Evolutionary conservation across 768 basidiomycete species (phyloP).

Genomic region (Psilocybe cyanescens): DNA sequence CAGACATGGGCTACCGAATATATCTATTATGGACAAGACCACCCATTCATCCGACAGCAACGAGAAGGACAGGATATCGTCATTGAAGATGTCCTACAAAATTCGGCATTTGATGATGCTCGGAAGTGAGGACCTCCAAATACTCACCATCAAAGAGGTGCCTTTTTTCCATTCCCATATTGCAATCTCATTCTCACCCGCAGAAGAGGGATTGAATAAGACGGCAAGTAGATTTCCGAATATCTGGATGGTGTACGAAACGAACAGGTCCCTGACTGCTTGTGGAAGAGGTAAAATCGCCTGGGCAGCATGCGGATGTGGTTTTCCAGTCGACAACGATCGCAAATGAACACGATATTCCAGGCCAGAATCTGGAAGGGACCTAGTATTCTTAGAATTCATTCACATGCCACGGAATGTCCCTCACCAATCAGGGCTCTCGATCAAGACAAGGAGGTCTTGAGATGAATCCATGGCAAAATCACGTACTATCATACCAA

Average conservation of each 20-base stretch:
- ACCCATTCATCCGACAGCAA: constrained; percentile 46
- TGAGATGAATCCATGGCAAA: constrained; percentile 71
- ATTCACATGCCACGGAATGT: neutral
- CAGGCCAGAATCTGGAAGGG: neutral
- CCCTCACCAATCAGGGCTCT: constrained; percentile 23
- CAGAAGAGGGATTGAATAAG: constrained; percentile 40
- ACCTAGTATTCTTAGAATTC: neutral
- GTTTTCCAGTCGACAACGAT: constrained; percentile 45
- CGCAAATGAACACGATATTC: neutral
- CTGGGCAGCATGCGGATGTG: constrained; percentile 46
- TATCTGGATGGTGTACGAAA: constrained; percentile 57
- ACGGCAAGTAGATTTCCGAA: constrained; percentile 56
- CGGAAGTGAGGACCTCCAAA: neutral
- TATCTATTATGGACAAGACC: constrained; percentile 33
- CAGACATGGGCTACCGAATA: constrained; percentile 28
- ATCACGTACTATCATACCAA: constrained; percentile 49
- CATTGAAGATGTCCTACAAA: constrained; percentile 29
- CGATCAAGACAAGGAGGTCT: constrained; percentile 60
- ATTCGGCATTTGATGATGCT: constrained; percentile 13
- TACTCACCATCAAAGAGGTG: constrained; percentile 49
- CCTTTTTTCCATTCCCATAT: constrained; percentile 76
- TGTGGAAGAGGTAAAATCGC: constrained; percentile 35
- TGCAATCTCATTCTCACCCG: constrained; percentile 46
- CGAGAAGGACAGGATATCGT: constrained; percentile 41
- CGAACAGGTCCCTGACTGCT: constrained; percentile 16